Percentiles rank a stretch among this genome's conserved stretches.
Conservation (phyloP, 1,284 basidiomycete species). For the Ganoderma leucocontextum region DNA sequence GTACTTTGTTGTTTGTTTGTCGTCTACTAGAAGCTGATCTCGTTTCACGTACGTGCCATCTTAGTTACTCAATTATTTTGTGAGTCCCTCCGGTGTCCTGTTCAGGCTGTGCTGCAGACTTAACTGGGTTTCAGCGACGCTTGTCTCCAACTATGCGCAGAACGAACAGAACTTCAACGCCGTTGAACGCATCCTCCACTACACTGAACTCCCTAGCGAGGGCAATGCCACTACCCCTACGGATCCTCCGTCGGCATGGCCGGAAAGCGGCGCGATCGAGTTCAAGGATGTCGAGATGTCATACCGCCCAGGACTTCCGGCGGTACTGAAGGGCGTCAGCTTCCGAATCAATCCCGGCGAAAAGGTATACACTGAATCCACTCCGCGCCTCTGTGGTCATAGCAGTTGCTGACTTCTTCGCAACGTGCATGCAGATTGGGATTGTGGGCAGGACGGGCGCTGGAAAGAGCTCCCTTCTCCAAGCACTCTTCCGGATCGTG, state of each 20-base stretch:
- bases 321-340: constrained; percentile 73
- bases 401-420: background rate
- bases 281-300: constrained; percentile 70
- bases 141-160: constrained; percentile 63
- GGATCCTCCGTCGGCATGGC: constrained; percentile 72
- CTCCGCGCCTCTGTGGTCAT: background rate
- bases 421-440: constrained; percentile 58
- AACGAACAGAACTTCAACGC: constrained; percentile 80
- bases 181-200: constrained; percentile 71
- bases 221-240: constrained; percentile 50
- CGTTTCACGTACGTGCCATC: constrained; percentile 9
- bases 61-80: constrained; percentile 66
- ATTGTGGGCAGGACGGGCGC: constrained; percentile 81
- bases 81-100: constrained; percentile 40
- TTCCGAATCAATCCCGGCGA: constrained; percentile 74
- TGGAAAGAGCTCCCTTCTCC: constrained; percentile 82
- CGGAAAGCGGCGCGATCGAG: constrained; percentile 64
- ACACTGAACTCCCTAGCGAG: constrained; percentile 61
- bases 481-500: constrained; percentile 78
- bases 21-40: background rate
- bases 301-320: constrained; percentile 77
- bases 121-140: constrained; percentile 50
- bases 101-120: background rate
- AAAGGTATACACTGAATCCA: constrained; percentile 54
- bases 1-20: constrained; percentile 34